Percentiles rank a stretch among this genome's conserved stretches.
Evolutionary conservation across 2,329 filamentous ascomycete genomes (phyloP).

Genomic region (Neobulgaria alba): DNA sequence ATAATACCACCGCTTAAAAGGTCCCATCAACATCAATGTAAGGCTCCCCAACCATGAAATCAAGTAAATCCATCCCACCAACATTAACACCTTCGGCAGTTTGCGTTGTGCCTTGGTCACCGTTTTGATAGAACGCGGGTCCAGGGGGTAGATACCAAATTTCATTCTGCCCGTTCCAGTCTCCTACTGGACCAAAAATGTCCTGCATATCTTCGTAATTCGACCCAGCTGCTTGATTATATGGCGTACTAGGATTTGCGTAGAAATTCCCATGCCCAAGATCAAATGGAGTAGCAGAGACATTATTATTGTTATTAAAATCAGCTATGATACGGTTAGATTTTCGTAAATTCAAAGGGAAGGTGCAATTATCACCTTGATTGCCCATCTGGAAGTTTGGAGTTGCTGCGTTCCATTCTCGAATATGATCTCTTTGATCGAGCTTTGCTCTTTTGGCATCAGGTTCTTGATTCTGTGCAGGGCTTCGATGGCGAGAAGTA

Average conservation of each 20-base stretch:
- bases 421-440: constrained; percentile 18
- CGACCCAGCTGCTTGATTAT: constrained; percentile 21
- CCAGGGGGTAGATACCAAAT: constrained; percentile 62
- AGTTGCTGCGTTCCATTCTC: constrained; percentile 25
- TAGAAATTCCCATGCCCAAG: constrained; percentile 43
- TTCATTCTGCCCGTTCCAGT: constrained; percentile 32
- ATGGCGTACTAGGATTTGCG: constrained; percentile 34
- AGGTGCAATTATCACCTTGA: constrained; percentile 14
- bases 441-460: constrained; percentile 7
- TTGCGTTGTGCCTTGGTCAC: constrained; percentile 54
- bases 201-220: constrained; percentile 28
- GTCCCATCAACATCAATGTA: not conserved
- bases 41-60: constrained; percentile 57
- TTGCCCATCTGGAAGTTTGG: constrained; percentile 16
- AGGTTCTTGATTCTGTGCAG: constrained; percentile 4
- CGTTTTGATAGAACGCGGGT: constrained; percentile 57
- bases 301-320: constrained; percentile 26
- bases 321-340: constrained; percentile 4
- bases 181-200: constrained; percentile 17
- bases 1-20: too few species aligned
- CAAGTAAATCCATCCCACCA: constrained; percentile 56
- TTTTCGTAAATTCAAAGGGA: not conserved
- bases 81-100: constrained; percentile 60
- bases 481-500: constrained; percentile 22
- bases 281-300: constrained; percentile 57